Evolutionary conservation across 345 rosid species (phyloP).

Genomic region (Geranium brycei): DNA sequence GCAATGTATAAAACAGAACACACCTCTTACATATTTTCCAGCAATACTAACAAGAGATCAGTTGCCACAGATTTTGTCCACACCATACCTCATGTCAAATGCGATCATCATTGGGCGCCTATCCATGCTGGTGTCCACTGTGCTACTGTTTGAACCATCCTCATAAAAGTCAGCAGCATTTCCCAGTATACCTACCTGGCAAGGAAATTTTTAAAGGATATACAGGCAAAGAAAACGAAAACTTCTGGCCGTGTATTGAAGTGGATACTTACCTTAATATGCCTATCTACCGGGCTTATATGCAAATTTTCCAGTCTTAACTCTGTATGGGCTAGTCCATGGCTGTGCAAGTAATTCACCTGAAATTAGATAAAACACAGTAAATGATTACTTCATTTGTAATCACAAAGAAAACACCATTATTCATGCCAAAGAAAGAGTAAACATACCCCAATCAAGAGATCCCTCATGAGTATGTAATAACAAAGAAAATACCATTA

Average conservation of each 20-base stretch:
- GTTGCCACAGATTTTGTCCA: slow-evolving; percentile 2
- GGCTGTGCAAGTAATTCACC: slow-evolving; percentile 96
- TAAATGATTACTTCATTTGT: slow-evolving; percentile 5
- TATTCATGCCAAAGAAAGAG: slow-evolving; percentile 2
- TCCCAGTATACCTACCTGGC: slow-evolving; percentile 79
- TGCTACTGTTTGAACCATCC: slow-evolving; percentile 37
- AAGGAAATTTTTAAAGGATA: background rate
- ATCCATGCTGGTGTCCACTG: slow-evolving; percentile 36
- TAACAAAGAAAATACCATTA: background rate
- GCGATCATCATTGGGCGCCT: slow-evolving; percentile 94
- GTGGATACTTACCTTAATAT: slow-evolving; percentile 56
- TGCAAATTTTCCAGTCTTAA: slow-evolving; percentile 92
- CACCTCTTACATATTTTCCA: slow-evolving; percentile 10
- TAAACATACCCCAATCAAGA: slow-evolving; percentile 75
- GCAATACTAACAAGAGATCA: slow-evolving; percentile 2
- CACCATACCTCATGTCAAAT: slow-evolving; percentile 79
- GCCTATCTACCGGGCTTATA: slow-evolving; percentile 88
- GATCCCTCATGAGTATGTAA: slow-evolving; percentile 64
- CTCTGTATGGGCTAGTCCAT: slow-evolving; percentile 96
- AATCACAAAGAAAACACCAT: slow-evolving; percentile 1
- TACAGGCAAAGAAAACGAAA: background rate
- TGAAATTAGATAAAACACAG: slow-evolving; percentile 18
- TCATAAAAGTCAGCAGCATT: slow-evolving; percentile 83
- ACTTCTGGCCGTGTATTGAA: background rate
- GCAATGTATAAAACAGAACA: slow-evolving; percentile 13